phyloP scores from a whole-genome alignment of 2,329 filamentous ascomycete species.

The Aspergillus sp. region DNA sequence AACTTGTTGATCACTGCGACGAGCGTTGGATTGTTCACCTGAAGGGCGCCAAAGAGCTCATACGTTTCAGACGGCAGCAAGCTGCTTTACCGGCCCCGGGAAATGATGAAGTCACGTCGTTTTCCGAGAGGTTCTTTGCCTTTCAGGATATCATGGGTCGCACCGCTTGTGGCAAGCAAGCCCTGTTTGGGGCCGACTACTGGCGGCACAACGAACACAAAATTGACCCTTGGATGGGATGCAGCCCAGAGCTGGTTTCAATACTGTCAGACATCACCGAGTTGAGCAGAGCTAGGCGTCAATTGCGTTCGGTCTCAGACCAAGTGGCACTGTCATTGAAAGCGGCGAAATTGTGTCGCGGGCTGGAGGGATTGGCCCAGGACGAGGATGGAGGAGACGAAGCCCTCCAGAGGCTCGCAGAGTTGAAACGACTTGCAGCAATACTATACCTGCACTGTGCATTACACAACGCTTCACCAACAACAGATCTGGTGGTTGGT shows the following conservation, averaged over 20 bases:
- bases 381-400: slow-evolving; percentile 32
- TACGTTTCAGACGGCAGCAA: slow-evolving; percentile 39
- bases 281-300: slow-evolving; percentile 40
- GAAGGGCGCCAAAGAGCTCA: slow-evolving; percentile 49
- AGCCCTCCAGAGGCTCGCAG: slow-evolving; percentile 38
- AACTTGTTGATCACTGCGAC: slow-evolving; percentile 47
- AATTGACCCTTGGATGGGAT: slow-evolving; percentile 51
- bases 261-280: slow-evolving; percentile 51
- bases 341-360: slow-evolving; percentile 35
- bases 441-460: slow-evolving; percentile 49
- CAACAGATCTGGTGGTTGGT: slow-evolving; percentile 34
- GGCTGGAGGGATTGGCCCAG: slow-evolving; percentile 36
- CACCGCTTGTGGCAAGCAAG: slow-evolving; percentile 51
- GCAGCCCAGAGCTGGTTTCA: slow-evolving; percentile 48
- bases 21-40: slow-evolving; percentile 51
- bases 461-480: slow-evolving; percentile 44
- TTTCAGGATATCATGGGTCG: slow-evolving; percentile 54
- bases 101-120: slow-evolving; percentile 32
- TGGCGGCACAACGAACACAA: slow-evolving; percentile 43
- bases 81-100: slow-evolving; percentile 14
- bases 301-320: slow-evolving; percentile 24
- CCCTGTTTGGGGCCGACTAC: slow-evolving; percentile 50
- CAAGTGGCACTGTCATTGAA: slow-evolving; percentile 29
- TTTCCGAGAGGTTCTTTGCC: slow-evolving; percentile 51
- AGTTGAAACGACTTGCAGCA: slow-evolving; percentile 47